Evolutionary conservation across 805 yeast species (phyloP), one percentile per base, ranked within the genome.

Genomic region (Kazachstania viticola): DNA sequence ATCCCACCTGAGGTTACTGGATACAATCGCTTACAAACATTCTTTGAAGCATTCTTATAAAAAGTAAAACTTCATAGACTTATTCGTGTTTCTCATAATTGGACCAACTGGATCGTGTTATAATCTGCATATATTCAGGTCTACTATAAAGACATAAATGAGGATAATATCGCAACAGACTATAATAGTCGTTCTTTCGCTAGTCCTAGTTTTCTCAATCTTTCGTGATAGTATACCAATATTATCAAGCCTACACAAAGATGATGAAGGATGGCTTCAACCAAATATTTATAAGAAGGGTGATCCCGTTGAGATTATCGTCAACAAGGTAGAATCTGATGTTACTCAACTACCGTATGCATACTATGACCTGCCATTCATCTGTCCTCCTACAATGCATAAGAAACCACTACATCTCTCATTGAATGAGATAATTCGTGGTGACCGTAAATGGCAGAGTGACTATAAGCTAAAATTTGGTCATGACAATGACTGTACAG

Each of bases 291-390:
- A 62, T 41, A 41, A 45, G 17, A 46, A 48, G 9, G 82, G 79
- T 1, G 82, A 84, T 17, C 58, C 54, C 21, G 83, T 84, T 3
- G 78, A 78, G 14, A 55, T 84, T 12, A 54, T 74, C 16, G 85
- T 81, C 17, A 83, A 84, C 56, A 79, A 82, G 42, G 75, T 80
- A 2, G 84, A 79, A 41, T 77, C 91, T 0, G 83, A 79, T 45
- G 28, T 46, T 23, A 75, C 83, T 1, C 83, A 79, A 45, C 61
- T 79, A 8, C 93, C 94, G 2, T 80, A 64, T 49, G 73, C 79
- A 0, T 84, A 81, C 53, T 75, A 79, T 53, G 81, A 76, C 35
- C 61, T 85, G 31, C 83, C 82, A 2, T 84, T 83, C 51, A 76
- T 81, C 2, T 84, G 95, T 55, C 83, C 88, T 0, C 73, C 80